phyloP scores from a whole-genome alignment of 441 rosid species.

The Eugenia klotzschiana region DNA sequence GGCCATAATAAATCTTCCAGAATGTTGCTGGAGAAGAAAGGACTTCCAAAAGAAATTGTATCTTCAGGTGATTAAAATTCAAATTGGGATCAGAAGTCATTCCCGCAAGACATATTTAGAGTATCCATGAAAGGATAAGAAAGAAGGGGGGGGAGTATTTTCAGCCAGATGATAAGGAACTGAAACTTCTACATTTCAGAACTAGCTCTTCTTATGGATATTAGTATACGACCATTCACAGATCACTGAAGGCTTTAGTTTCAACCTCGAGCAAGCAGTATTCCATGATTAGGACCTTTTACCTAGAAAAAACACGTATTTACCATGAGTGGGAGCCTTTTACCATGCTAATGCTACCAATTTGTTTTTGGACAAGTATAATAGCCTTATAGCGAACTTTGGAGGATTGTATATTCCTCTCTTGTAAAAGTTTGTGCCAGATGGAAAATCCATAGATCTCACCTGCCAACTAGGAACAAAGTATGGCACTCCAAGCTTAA shows the following conservation, averaged over 20 bases:
- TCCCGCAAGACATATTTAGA: not conserved
- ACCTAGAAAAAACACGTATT: not conserved
- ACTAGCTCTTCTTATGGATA: not conserved
- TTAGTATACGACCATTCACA: no score
- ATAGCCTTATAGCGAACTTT: not conserved
- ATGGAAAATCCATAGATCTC: conserved; percentile 3
- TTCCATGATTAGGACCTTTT: not conserved
- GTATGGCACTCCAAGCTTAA: conserved; percentile 79
- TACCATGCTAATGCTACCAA: not conserved
- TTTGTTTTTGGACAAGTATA: not conserved
- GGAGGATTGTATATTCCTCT: not conserved
- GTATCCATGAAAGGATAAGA: not conserved
- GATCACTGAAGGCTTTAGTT: not conserved
- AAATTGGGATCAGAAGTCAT: not conserved
- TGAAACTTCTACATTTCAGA: not conserved
- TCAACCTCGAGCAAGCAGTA: not conserved
- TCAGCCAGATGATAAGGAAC: not conserved
- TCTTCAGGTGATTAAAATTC: not conserved
- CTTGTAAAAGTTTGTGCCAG: not conserved
- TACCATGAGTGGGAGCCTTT: no score
- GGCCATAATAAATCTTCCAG: not conserved
- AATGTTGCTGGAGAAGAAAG: not conserved
- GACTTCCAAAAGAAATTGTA: not conserved
- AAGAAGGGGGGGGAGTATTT: not conserved
- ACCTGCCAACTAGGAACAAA: conserved; percentile 99